These are phyloP conservation scores for Penicillium sp. DNA, from an alignment of 2,329 filamentous ascomycete genomes.

Conservation along the genomic window DNA sequence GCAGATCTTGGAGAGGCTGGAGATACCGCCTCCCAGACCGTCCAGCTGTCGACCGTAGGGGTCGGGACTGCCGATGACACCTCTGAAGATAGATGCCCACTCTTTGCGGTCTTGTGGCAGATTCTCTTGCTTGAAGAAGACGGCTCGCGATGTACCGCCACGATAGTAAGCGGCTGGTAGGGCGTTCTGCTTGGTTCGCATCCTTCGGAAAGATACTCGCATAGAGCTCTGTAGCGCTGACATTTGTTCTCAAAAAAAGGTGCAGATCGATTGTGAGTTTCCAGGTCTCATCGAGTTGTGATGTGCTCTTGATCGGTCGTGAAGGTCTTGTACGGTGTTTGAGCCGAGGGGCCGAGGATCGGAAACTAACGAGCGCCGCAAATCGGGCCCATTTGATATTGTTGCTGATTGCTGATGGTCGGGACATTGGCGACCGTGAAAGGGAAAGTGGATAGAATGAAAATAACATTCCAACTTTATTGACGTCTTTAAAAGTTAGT, in stretches of 20 bases:
- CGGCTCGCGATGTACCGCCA: constrained; percentile 63
- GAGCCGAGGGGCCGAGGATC: neutral
- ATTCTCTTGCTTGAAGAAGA: constrained; percentile 53
- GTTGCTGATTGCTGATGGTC: neutral
- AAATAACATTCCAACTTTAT: too few relatives aligned
- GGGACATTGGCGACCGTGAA: too few relatives aligned
- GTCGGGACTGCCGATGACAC: constrained; percentile 61
- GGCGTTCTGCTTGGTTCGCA: constrained; percentile 21
- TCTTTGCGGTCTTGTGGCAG: constrained; percentile 43
- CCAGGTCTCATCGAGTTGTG: too few relatives aligned
- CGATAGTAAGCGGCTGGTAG: constrained; percentile 57
- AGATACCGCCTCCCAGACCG: constrained; percentile 64
- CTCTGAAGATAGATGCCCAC: constrained; percentile 53
- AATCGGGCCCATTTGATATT: neutral
- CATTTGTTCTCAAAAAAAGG: too few relatives aligned
- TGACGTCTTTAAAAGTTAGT: too few relatives aligned
- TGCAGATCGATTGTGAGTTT: too few relatives aligned
- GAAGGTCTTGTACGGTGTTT: too few relatives aligned
- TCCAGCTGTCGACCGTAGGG: constrained; percentile 63
- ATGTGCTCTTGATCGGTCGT: too few relatives aligned
- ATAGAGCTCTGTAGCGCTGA: too few relatives aligned
- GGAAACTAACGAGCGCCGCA: neutral
- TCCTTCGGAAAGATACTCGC: too few relatives aligned
- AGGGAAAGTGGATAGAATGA: too few relatives aligned
- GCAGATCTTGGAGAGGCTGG: constrained; percentile 65